A percentile compares a stretch with the other conserved stretches of the same genome.
Conservation (phyloP, 129 eudicot genomes). For the Flaveria linearis region DNA sequence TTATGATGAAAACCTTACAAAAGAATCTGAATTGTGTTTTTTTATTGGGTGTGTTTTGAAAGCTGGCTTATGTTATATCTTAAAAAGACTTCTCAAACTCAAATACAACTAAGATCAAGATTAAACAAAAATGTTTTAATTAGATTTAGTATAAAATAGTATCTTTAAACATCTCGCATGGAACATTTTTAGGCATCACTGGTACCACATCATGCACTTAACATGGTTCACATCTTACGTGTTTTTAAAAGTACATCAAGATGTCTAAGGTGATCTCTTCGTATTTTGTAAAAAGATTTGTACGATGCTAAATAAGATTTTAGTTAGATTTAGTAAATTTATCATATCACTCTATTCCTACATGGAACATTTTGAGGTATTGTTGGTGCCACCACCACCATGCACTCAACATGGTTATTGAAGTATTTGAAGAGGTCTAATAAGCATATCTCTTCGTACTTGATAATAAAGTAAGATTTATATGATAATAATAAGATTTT, state of each 20-base stretch:
- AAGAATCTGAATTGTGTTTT: not conserved
- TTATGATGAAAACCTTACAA: not conserved
- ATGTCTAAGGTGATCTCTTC: not conserved
- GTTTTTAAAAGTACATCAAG: not conserved
- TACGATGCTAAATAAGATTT: not conserved
- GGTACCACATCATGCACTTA: not conserved
- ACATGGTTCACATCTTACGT: not conserved
- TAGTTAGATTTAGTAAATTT: not conserved
- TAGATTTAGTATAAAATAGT: not conserved
- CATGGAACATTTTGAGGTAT: not conserved
- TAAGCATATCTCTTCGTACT: not conserved
- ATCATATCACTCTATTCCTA: not conserved
- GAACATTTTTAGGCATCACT: not conserved
- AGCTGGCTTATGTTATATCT: conserved; percentile 13
- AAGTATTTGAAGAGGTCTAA: not conserved
- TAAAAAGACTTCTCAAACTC: not conserved
- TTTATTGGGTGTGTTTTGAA: conserved; percentile 10
- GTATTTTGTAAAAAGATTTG: not conserved
- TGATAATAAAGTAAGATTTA: not conserved
- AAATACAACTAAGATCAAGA: conserved; percentile 9
- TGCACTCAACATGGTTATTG: not conserved
- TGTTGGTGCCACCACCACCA: not conserved
- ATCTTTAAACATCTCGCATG: not conserved
- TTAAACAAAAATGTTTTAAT: conserved; percentile 4
- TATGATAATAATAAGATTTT: not conserved